Percentiles rank a stretch among this genome's conserved stretches.
phyloP scores from a whole-genome alignment of 371 early-diverging fungal species.

The Mucor sp. region DNA sequence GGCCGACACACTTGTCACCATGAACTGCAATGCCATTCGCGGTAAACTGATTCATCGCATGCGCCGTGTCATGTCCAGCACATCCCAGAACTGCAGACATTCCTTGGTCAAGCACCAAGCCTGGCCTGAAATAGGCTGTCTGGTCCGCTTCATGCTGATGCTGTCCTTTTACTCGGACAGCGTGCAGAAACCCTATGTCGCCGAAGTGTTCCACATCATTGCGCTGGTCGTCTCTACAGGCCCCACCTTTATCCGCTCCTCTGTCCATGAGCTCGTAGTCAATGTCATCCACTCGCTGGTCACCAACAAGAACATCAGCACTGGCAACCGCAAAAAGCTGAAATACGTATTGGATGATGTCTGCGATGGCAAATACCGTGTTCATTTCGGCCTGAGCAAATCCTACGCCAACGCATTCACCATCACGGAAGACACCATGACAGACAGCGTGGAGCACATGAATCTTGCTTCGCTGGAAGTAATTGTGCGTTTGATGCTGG shows the following conservation, averaged over 20 bases:
- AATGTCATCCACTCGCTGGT: conserved; percentile 84
- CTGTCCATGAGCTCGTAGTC: conserved; percentile 86
- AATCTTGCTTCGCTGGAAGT: conserved; percentile 73
- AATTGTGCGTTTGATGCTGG: conserved; percentile 75
- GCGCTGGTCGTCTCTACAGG: conserved; percentile 81
- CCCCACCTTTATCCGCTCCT: conserved; percentile 75
- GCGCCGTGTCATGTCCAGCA: conserved; percentile 69
- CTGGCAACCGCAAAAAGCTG: conserved; percentile 57
- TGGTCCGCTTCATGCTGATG: conserved; percentile 81
- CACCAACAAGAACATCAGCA: conserved; percentile 59
- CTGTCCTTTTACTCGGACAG: conserved; percentile 80
- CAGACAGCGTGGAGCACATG: conserved; percentile 64
- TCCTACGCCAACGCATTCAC: conserved; percentile 69
- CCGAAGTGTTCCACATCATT: conserved; percentile 83
- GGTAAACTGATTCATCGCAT: conserved; percentile 76
- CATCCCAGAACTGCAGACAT: conserved; percentile 62
- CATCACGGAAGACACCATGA: conserved; percentile 58
- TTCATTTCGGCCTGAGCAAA: conserved; percentile 78
- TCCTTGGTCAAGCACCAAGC: conserved; percentile 73
- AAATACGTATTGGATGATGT: conserved; percentile 64
- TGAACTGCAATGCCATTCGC: conserved; percentile 72
- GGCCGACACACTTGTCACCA: conserved; percentile 79
- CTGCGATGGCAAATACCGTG: conserved; percentile 72
- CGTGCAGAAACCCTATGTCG: conserved; percentile 71
- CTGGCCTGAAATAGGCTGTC: conserved; percentile 85